A percentile compares a stretch with the other conserved stretches of the same genome.
Evolutionary conservation across 345 rosid genomes (phyloP).

Genomic region (Citrus trifoliata): DNA sequence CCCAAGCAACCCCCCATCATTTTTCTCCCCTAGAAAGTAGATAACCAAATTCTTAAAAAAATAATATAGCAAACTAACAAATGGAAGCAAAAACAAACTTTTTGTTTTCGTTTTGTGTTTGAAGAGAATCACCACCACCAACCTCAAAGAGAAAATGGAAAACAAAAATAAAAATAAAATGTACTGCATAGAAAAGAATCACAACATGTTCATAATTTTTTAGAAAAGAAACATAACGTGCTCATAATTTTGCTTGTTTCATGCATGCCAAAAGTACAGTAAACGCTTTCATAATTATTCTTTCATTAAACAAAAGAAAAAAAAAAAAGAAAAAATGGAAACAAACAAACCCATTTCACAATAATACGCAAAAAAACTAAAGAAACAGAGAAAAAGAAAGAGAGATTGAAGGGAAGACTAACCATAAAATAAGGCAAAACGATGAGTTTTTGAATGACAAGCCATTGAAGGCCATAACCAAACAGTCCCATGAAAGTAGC

Average conservation of each 20-base stretch:
- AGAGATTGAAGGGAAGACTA: constrained; percentile 3
- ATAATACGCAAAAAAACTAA: neutral
- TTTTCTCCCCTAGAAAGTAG: constrained; percentile 1
- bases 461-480: constrained; percentile 76
- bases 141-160: neutral
- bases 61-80: neutral
- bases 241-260: neutral
- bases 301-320: neutral
- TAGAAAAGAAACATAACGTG: too few relatives aligned
- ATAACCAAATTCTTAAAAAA: neutral
- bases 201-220: too few relatives aligned
- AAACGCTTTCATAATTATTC: neutral
- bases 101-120: neutral
- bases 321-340: too few relatives aligned
- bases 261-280: neutral
- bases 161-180: neutral
- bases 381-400: neutral
- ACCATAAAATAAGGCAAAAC: constrained; percentile 66
- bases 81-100: neutral
- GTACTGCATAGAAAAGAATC: neutral
- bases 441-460: constrained; percentile 47
- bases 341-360: neutral
- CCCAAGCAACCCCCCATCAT: neutral
- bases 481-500: constrained; percentile 54
- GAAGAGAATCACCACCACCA: neutral